Percentiles rank a stretch among this genome's conserved stretches.
Conservation (phyloP, 345 rosid genomes). For the Heritiera fomes region DNA sequence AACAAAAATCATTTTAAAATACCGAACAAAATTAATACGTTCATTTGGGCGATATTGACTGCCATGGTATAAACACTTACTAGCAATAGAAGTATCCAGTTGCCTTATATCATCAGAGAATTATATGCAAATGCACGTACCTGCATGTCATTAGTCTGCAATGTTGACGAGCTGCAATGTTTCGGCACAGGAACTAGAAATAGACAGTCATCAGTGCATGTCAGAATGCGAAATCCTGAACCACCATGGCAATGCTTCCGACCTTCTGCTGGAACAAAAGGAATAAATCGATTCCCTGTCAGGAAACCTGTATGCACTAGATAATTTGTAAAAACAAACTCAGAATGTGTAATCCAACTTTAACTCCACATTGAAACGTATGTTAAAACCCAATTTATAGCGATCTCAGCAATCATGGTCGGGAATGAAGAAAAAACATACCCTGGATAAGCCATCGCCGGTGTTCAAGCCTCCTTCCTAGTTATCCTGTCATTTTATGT, state of each 20-base stretch:
- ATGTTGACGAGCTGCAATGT: no score
- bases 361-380: not conserved
- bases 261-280: not conserved
- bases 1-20: no score
- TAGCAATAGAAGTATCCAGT: no score
- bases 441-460: not conserved
- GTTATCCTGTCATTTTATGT: slow-evolving; percentile 72
- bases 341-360: not conserved
- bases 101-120: no score
- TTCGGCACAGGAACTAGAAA: not conserved
- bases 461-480: slow-evolving; percentile 81
- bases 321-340: not conserved
- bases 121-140: no score
- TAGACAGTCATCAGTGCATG: not conserved
- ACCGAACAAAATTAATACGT: no score
- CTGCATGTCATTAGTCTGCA: no score
- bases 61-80: no score
- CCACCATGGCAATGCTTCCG: not conserved
- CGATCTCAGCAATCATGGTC: not conserved
- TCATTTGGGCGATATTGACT: no score
- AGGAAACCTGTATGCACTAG: not conserved
- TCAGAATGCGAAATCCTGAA: not conserved
- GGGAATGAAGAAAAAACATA: not conserved
- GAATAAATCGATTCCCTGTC: not conserved
- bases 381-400: not conserved